Percentiles rank a stretch among this genome's conserved stretches.
These are phyloP conservation scores for Metarhizium sp. DNA, from an alignment of 2,329 filamentous ascomycete species.

Conservation along the genomic window DNA sequence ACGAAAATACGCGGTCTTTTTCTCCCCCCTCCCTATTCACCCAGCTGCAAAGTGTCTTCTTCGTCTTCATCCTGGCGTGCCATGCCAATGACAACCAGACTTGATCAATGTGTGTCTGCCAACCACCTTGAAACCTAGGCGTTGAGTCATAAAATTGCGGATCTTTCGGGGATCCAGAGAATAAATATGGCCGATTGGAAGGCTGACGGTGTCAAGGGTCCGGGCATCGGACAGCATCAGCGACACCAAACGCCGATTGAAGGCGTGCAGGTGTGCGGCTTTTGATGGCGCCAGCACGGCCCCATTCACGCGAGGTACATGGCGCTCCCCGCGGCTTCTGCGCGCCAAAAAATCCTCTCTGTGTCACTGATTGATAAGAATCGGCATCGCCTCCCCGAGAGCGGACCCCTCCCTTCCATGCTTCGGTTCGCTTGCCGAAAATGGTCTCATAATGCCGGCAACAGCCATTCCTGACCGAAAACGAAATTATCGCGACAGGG, in stretches of 20 bases:
- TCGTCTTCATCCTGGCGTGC: background rate
- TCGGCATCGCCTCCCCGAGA: background rate
- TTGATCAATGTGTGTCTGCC: background rate
- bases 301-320: background rate
- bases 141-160: background rate
- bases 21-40: background rate
- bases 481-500: background rate
- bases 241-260: background rate
- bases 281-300: background rate
- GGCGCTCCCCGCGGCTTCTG: background rate
- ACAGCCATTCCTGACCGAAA: background rate
- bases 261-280: background rate
- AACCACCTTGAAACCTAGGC: background rate
- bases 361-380: conserved; percentile 7
- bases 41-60: background rate
- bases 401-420: background rate
- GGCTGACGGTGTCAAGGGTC: background rate
- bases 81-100: background rate
- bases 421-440: background rate
- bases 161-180: background rate
- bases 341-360: background rate
- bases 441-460: background rate
- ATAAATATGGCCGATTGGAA: background rate
- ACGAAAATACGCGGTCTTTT: background rate
- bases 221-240: background rate